Evolutionary conservation across 257 asterid genomes (phyloP).

Genomic region (Rubia yunnanensis): DNA sequence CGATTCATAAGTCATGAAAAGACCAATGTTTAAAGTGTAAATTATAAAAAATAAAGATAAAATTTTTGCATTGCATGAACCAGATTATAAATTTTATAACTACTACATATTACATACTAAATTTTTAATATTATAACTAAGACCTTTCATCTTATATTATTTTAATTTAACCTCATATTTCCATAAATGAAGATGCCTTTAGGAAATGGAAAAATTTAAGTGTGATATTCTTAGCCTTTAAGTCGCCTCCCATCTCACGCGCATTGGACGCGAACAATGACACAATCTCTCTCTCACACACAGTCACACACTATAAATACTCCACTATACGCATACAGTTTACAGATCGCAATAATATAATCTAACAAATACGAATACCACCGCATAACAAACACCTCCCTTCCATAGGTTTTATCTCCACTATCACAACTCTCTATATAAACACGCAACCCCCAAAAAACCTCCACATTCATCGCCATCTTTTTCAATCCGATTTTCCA

Average conservation of each 20-base stretch:
- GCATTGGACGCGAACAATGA: neutral
- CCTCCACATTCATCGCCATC: neutral
- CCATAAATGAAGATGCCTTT: too few species aligned
- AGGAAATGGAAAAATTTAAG: too few species aligned
- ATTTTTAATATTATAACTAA: too few species aligned
- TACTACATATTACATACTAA: too few species aligned
- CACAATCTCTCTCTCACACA: neutral
- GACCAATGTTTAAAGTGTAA: too few species aligned
- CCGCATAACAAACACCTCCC: neutral
- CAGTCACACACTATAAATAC: neutral
- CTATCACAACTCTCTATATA: neutral
- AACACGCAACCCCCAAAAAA: neutral
- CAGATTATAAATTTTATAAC: too few species aligned
- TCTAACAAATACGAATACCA: neutral
- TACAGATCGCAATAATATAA: neutral
- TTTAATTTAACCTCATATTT: too few species aligned
- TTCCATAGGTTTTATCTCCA: neutral
- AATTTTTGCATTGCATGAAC: too few species aligned
- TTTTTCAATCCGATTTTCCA: neutral
- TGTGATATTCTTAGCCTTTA: slow-evolving; percentile 4
- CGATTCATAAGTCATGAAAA: too few species aligned
- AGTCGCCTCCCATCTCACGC: neutral
- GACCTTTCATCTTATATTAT: too few species aligned
- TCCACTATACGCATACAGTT: neutral
- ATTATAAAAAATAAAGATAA: too few species aligned